Base-by-base conservation (phyloP, 83 land plant genomes). In the Diphasiastrum complanatum region DNA sequence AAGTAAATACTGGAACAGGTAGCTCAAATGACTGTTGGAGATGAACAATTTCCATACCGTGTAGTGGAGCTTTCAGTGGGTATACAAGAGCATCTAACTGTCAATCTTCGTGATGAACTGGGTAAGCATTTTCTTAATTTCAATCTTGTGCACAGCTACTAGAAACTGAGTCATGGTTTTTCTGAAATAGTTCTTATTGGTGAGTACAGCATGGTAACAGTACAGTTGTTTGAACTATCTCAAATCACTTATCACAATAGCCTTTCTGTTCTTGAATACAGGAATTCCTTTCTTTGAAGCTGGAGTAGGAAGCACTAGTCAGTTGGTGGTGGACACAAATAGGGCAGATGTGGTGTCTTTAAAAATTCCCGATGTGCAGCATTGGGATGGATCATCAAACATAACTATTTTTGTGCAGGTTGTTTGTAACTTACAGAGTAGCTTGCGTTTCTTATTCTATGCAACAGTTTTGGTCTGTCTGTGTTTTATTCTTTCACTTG, bases 211-310 rank as follows among this genome's bases (percentile, higher is more conserved):
- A 33, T 12, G 19, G 34, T 20, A 11, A 32, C 14, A 33, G 1
- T n/a, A 54, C 34, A 26, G 22, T 5, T 18, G 32, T 54, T 33
- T 8, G 4, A 11, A 10, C 1, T 32, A 12, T 33, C 19, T 54
- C n/a, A 32, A 8, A n/a, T 3, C 22, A 54, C 32, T 32, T 0
- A 32, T 50, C 29, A 27, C 32, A 29, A 63, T 45, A 20, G 6
- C 34, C 10, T 63, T 45, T 28, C 25, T 29, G 10, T 31, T 31
- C 24, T 67, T 20, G 50, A 18, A 12, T 55, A 16, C 60, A 84
- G 88, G 91, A 33, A 70, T 64, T 52, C 73, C 81, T 6, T 85
- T 86, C 51, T 38, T 49, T 64, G 81, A 83, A 74, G 87, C 84
- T 24, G 43, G 67, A 71, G 64, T 27, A 31, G 67, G 11, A 10